Conservation (phyloP, 768 basidiomycete species). For the Hemileccinum impolitum region DNA sequence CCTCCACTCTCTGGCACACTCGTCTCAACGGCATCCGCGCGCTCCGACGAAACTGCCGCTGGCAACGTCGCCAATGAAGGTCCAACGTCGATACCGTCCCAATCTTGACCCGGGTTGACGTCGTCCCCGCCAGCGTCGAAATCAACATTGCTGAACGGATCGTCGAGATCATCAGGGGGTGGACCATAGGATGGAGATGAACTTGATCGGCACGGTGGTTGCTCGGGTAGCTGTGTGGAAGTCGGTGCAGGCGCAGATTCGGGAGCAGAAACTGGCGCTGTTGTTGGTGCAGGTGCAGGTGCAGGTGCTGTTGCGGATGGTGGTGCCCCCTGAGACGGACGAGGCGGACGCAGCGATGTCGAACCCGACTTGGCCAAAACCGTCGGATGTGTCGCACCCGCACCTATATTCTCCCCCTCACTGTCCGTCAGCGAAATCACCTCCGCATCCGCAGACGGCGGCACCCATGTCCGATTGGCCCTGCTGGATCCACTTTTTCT, state of each 20-base stretch:
- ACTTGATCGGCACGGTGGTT: background rate
- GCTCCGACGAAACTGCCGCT: background rate
- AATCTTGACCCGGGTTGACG: background rate
- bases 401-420: slow-evolving; percentile 9
- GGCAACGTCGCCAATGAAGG: slow-evolving; percentile 2
- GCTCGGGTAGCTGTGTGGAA: background rate
- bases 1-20: background rate
- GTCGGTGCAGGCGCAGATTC: background rate
- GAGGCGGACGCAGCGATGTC: background rate
- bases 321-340: background rate
- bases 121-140: slow-evolving; percentile 12
- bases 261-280: background rate
- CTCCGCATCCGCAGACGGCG: slow-evolving; percentile 16
- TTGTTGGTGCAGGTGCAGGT: background rate
- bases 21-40: background rate
- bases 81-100: slow-evolving; percentile 10
- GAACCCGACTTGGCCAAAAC: background rate
- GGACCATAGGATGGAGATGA: slow-evolving; percentile 2
- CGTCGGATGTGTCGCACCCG: background rate
- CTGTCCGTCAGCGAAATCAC: slow-evolving; percentile 32
- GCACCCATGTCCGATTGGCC: background rate
- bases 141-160: slow-evolving; percentile 10
- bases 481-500: background rate
- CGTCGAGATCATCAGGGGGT: slow-evolving; percentile 11
- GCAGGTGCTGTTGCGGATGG: background rate